Evolutionary conservation across 1,284 basidiomycete genomes (phyloP), one percentile per base, ranked within the genome.

Genomic region (Sphagnurus paluster): DNA sequence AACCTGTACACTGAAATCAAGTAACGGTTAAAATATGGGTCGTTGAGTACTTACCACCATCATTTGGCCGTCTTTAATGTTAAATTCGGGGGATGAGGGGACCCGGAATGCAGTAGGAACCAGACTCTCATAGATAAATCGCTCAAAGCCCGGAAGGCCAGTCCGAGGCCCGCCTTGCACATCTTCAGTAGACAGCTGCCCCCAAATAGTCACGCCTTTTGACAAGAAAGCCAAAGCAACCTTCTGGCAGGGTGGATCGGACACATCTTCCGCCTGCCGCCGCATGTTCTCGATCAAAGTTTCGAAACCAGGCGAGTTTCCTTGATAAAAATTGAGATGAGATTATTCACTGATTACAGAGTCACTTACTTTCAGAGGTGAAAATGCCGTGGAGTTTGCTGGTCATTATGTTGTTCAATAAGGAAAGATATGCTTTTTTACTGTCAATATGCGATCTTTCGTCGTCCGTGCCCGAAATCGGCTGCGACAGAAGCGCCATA

Each of bases 401-500:
- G 40, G 80, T 76, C 72, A 98, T 86, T 55, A 98, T 79, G 52
- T 79, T 85, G 49, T 87, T 90, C 51, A 99, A 76, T 52, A 99
- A 79, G 10, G 75, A 75, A 48, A 99, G 83, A 64, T 98, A 99
- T 6, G 93, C 89, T 50, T 89, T 88, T 64, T 93, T 94, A 32
- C 93, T 91, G 52, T 95, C 90, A n/a, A 77, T 68, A 53, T 94
- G 91, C 11, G 84, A 76, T 24, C 93, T 71, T 44, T 84, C 79
- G 56, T 98, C 97, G 63, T 99, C 97, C 5, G 96, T 98, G 6
- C 95, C 96, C 5, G 82, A 80, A 42, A 89, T 79, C 0, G 93
- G 90, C 53, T 90, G 86, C 24, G 88, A 83, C 48, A 99, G 75
- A 42, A 97, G 74, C 42, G 79, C 75, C 38, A 87, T 86, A 49